phyloP scores from a whole-genome alignment of 2,329 filamentous ascomycete genomes.

The Parafenestella ontariensis region DNA sequence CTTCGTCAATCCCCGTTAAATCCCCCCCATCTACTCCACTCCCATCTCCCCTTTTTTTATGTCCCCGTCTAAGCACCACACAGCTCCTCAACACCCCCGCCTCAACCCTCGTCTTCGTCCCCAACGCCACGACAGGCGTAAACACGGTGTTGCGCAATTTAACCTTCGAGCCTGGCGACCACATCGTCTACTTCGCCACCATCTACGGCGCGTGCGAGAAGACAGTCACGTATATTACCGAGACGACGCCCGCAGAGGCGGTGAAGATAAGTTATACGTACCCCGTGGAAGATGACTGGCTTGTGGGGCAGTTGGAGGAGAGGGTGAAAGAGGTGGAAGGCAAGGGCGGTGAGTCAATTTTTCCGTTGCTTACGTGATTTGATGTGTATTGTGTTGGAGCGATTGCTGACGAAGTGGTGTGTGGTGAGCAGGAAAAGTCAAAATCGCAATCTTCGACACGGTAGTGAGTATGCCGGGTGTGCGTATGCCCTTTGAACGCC shows the following conservation, averaged over 20 bases:
- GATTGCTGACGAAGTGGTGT: not conserved
- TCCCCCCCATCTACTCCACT: not conserved
- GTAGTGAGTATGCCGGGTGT: slow-evolving; percentile 81
- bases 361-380: too few species aligned
- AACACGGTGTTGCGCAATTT: slow-evolving; percentile 84
- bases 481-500: slow-evolving; percentile 75
- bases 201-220: slow-evolving; percentile 82
- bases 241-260: slow-evolving; percentile 63
- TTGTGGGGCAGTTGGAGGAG: slow-evolving; percentile 67
- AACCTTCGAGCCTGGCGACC: slow-evolving; percentile 71
- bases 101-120: slow-evolving; percentile 75
- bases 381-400: too few species aligned
- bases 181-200: slow-evolving; percentile 79
- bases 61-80: slow-evolving; percentile 18
- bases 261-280: slow-evolving; percentile 68
- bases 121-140: slow-evolving; percentile 79
- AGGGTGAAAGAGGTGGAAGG: slow-evolving; percentile 62
- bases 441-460: slow-evolving; percentile 78
- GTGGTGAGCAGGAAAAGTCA: slow-evolving; percentile 54
- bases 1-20: not conserved
- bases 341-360: slow-evolving; percentile 62
- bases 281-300: slow-evolving; percentile 72
- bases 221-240: slow-evolving; percentile 73
- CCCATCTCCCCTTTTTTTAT: not conserved
- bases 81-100: slow-evolving; percentile 68